Base-by-base conservation (phyloP, 208 protist genomes). In the Leptomonas seymouri region DNA sequence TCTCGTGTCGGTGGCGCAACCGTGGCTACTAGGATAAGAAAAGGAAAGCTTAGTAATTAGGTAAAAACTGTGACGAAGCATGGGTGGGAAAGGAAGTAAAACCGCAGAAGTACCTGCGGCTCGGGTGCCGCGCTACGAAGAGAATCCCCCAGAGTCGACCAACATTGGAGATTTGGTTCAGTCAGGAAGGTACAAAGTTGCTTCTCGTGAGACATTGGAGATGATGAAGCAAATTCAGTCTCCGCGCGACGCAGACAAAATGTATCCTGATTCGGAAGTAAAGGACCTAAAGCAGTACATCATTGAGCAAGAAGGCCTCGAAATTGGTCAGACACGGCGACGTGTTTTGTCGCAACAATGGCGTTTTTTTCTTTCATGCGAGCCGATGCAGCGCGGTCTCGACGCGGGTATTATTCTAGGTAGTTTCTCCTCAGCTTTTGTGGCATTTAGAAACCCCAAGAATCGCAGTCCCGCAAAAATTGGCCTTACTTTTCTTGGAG, bases 351-450 rank as follows among this genome's bases (percentile, higher is more conserved):
- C 89, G 16, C 89, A 95, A 44, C 89, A 95, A 65, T 95, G 89
- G 87, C 86, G 89, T 9, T 95, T 95, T 57, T 95, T 93, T 56
- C 66, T 95, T 0, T 90, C 89, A 0, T 89, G 85, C 77, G 89
- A 95, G 55, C 89, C 89, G 34, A 84, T 95, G 78, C 89, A 95
- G 62, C 84, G 86, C 8, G 89, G 86, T 20, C 72, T 95, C 9
- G 89, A 95, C 58, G 89, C 89, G 0, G 89, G 89, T 11, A 89
- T 95, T 58, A 91, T 95, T 49, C 28, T 86, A 7, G 89, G 89
- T 16, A 93, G 86, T 61, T 86, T 90, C 60, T 66, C 84, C 16
- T 84, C 89, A 23, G 89, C 89, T 18, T 77, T 90, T 67, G 72
- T 79, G 7, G 87, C 89, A 0, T 88, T 77, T 42, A 78, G 70